A percentile compares a stretch with the other conserved stretches of the same genome.
Evolutionary conservation across 169 alveolate species (phyloP).

Genomic region (Cryptosporidium ryanae): DNA sequence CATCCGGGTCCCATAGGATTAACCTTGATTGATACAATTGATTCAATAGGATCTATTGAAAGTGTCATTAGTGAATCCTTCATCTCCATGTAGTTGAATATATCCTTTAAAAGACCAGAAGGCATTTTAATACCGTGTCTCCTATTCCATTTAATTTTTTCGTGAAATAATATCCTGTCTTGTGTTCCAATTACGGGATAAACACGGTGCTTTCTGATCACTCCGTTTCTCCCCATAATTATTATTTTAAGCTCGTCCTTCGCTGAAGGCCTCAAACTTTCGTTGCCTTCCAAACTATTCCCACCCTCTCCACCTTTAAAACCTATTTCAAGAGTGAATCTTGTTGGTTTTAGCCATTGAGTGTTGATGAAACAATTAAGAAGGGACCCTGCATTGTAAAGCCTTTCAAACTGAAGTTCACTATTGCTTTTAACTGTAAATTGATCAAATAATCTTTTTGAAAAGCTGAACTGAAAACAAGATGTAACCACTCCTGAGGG

Average conservation of each 20-base stretch:
- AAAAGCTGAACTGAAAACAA: conserved; percentile 59
- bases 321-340: conserved; percentile 1
- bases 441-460: conserved; percentile 30
- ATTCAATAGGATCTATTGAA: conserved; percentile 22
- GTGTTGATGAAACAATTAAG: conserved; percentile 47
- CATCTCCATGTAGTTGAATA: conserved; percentile 51
- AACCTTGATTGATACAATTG: conserved; percentile 36
- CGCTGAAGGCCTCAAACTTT: no score
- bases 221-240: conserved; percentile 28
- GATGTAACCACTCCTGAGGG: conserved; percentile 56
- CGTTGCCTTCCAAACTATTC: no score
- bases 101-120: conserved; percentile 61
- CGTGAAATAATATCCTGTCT: conserved; percentile 39
- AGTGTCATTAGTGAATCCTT: conserved; percentile 51
- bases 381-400: conserved; percentile 19
- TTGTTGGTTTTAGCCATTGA: conserved; percentile 56
- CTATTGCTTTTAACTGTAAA: conserved; percentile 4
- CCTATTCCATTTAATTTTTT: conserved; percentile 35
- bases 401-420: conserved; percentile 17
- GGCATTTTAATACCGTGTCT: conserved; percentile 56
- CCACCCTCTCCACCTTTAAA: conserved; percentile 1
- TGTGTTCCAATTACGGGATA: conserved; percentile 26
- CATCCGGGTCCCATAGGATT: conserved; percentile 21
- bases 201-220: conserved; percentile 31
- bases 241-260: conserved; percentile 6